Conservation (phyloP, 306 rosid genomes). For the Boehmeria nivea region DNA sequence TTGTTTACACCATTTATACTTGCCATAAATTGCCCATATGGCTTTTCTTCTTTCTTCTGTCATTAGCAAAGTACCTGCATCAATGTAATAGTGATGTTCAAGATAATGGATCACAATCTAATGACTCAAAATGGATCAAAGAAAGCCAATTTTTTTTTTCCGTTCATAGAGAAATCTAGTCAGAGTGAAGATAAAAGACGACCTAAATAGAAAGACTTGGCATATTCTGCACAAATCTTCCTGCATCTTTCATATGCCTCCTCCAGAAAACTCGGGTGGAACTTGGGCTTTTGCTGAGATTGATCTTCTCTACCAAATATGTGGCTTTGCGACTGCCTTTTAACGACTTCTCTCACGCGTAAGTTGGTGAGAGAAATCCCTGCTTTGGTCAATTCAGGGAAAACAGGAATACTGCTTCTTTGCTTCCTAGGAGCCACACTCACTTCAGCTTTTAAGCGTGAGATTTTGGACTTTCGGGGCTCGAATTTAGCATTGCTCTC, state of each 20-base stretch:
- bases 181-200: neutral
- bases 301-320: constrained; percentile 4
- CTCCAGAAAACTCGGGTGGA: constrained; percentile 50
- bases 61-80: constrained; percentile 73
- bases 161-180: neutral
- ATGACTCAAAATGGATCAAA: neutral
- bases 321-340: constrained; percentile 42
- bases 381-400: constrained; percentile 40
- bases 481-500: constrained; percentile 21
- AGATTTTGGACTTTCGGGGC: constrained; percentile 1
- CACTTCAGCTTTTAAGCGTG: constrained; percentile 33
- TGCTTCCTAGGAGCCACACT: constrained; percentile 38
- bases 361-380: constrained; percentile 53
- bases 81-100: neutral
- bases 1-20: constrained; percentile 1
- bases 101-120: neutral
- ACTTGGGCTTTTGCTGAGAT: constrained; percentile 14
- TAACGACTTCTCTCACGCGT: constrained; percentile 53
- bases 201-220: constrained; percentile 87
- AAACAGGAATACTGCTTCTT: constrained; percentile 1
- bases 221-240: constrained; percentile 75
- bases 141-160: no score
- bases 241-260: constrained; percentile 71
- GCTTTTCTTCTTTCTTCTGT: constrained; percentile 78
- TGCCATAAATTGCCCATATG: constrained; percentile 87